phyloP scores from a whole-genome alignment of 202 grass and related monocot species.

The Brachypodium distachyon region DNA sequence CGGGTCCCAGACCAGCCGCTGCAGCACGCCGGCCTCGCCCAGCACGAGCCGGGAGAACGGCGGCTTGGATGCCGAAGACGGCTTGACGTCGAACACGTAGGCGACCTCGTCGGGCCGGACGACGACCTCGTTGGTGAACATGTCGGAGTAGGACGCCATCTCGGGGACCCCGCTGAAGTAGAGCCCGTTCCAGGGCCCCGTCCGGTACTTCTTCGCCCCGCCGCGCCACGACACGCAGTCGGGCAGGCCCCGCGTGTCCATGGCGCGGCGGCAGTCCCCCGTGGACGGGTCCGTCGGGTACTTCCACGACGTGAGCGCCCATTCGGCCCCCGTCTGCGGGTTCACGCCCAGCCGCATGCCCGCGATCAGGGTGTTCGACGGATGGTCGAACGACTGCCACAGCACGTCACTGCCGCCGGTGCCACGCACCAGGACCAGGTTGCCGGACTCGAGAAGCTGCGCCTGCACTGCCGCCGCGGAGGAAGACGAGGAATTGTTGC shows the following conservation, averaged over 20 bases:
- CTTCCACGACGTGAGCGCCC: conserved; percentile 31
- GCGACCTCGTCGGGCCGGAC: neutral
- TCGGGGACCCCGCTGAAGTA: conserved; percentile 31
- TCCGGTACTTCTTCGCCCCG: neutral
- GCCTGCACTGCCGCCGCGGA: neutral
- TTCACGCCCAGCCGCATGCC: conserved; percentile 50
- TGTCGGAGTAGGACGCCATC: conserved; percentile 2
- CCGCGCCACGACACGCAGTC: conserved; percentile 9
- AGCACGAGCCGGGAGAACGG: conserved; percentile 13
- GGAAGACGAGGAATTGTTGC: too few relatives aligned
- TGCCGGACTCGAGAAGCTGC: conserved; percentile 19
- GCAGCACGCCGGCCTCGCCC: conserved; percentile 23
- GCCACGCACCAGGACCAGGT: conserved; percentile 31
- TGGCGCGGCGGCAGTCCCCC: conserved; percentile 20
- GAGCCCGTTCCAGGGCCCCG: conserved; percentile 41
- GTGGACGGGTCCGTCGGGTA: conserved; percentile 23
- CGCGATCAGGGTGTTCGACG: conserved; percentile 47
- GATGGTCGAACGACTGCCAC: conserved; percentile 69
- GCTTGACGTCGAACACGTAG: neutral
- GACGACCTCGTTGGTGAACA: neutral
- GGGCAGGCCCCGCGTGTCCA: neutral
- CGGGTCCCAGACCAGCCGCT: conserved; percentile 44
- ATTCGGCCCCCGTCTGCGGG: conserved; percentile 9
- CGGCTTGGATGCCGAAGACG: neutral
- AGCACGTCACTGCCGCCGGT: neutral